Conservation (phyloP, 1,284 basidiomycete genomes). For the Phaffia rhodozyma region DNA sequence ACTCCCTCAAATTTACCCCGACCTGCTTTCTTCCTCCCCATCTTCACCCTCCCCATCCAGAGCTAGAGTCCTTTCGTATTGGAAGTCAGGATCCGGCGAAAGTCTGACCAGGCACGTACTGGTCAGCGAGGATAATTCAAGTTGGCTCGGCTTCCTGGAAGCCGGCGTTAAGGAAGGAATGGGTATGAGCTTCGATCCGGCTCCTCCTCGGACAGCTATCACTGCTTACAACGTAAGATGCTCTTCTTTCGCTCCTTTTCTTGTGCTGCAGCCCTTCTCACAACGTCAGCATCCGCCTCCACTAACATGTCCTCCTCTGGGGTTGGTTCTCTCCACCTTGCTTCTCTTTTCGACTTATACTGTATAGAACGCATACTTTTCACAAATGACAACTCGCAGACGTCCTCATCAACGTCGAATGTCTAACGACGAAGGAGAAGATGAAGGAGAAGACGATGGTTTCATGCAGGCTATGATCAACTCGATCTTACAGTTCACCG, state of each 20-base stretch:
- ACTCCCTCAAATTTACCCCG: slow-evolving; percentile 37
- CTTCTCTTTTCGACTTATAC: neutral
- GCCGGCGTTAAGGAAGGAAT: slow-evolving; percentile 36
- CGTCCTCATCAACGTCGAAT: slow-evolving; percentile 44
- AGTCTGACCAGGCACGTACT: slow-evolving; percentile 62
- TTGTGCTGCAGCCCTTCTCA: neutral
- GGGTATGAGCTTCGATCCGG: slow-evolving; percentile 61
- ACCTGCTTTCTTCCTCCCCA: slow-evolving; percentile 29
- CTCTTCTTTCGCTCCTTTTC: neutral
- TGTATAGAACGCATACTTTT: neutral
- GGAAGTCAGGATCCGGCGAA: slow-evolving; percentile 36
- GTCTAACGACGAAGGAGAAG: slow-evolving; percentile 11
- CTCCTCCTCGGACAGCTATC: slow-evolving; percentile 52
- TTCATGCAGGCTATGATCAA: slow-evolving; percentile 12
- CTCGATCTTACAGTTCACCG: slow-evolving; percentile 11
- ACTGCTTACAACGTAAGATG: slow-evolving; percentile 46
- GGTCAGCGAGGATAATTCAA: slow-evolving; percentile 48
- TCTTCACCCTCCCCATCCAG: slow-evolving; percentile 32
- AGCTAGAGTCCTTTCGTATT: slow-evolving; percentile 37
- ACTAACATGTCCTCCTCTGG: too few relatives aligned
- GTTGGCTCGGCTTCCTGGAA: slow-evolving; percentile 62
- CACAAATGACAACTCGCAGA: slow-evolving; percentile 38
- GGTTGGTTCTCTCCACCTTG: neutral
- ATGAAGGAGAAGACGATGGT: slow-evolving; percentile 18
- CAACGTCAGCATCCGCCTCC: neutral